Evolutionary conservation across 148 eudicot genomes (phyloP).

Genomic region (Nepenthes mirabilis): DNA sequence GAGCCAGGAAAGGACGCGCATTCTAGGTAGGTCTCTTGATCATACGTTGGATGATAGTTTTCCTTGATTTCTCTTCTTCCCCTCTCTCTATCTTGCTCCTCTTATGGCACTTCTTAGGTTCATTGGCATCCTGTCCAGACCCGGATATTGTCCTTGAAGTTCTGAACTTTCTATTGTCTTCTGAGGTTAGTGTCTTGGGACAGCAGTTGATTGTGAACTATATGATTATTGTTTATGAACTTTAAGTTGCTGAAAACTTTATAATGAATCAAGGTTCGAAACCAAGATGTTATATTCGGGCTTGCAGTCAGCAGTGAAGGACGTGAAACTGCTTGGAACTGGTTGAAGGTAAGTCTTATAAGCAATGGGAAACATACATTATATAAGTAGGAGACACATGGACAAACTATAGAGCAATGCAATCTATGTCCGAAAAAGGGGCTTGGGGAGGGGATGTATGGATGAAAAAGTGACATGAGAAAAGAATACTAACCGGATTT

Average conservation of each 20-base stretch:
- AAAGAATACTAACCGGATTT: too few species aligned
- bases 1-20: slow-evolving; percentile 90
- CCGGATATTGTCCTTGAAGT: slow-evolving; percentile 67
- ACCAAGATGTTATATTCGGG: slow-evolving; percentile 81
- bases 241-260: neutral
- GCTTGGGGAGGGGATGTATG: too few species aligned
- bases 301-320: slow-evolving; percentile 53
- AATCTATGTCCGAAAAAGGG: too few species aligned
- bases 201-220: too few species aligned
- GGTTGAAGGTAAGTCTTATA: slow-evolving; percentile 55
- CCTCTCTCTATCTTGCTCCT: neutral
- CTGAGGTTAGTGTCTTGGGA: slow-evolving; percentile 35
- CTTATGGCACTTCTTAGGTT: slow-evolving; percentile 28
- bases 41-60: too few species aligned
- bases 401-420: neutral
- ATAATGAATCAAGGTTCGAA: slow-evolving; percentile 51
- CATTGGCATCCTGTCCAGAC: slow-evolving; percentile 72
- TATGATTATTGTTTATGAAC: too few species aligned
- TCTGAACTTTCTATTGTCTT: slow-evolving; percentile 64
- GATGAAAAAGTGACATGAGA: too few species aligned
- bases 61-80: neutral
- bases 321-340: slow-evolving; percentile 85
- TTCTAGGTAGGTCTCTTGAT: slow-evolving; percentile 33
- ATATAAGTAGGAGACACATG: neutral
- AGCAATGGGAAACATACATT: neutral